phyloP scores from a whole-genome alignment of 225 moss, liverwort and hornwort species.

The Anthoceros angustus region DNA sequence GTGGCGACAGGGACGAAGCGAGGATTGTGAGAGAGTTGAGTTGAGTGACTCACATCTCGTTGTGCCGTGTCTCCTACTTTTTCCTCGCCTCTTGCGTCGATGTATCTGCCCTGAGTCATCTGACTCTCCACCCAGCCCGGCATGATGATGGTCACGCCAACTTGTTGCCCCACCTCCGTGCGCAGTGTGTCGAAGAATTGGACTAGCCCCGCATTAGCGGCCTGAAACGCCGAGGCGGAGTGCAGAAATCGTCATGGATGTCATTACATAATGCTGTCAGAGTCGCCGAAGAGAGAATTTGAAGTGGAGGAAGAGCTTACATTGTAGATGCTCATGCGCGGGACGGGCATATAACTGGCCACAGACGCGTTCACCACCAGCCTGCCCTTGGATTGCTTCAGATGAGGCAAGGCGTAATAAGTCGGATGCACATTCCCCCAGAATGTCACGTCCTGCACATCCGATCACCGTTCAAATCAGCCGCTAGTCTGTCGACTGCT shows the following conservation, averaged over 20 bases:
- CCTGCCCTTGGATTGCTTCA: conserved; percentile 23
- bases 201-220: conserved; percentile 19
- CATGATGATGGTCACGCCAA: conserved; percentile 31
- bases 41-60: conserved; percentile 9
- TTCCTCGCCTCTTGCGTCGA: conserved; percentile 11
- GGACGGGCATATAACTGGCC: conserved; percentile 26
- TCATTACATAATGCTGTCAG: no score
- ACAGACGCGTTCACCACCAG: conserved; percentile 27
- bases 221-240: conserved; percentile 8
- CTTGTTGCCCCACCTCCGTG: conserved; percentile 21
- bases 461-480: not conserved
- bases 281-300: not conserved
- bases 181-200: conserved; percentile 36
- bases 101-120: conserved; percentile 22
- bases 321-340: conserved; percentile 28
- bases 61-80: conserved; percentile 5
- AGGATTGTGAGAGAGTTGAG: not conserved
- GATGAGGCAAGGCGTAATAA: conserved; percentile 31
- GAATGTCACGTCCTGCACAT: conserved; percentile 24
- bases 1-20: not conserved
- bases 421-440: conserved; percentile 33
- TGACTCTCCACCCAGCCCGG: conserved; percentile 40
- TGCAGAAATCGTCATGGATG: not conserved
- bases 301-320: conserved; percentile 10
- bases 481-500: not conserved